phyloP scores from a whole-genome alignment of 140 eudicot species.

The Oenanthe javanica region DNA sequence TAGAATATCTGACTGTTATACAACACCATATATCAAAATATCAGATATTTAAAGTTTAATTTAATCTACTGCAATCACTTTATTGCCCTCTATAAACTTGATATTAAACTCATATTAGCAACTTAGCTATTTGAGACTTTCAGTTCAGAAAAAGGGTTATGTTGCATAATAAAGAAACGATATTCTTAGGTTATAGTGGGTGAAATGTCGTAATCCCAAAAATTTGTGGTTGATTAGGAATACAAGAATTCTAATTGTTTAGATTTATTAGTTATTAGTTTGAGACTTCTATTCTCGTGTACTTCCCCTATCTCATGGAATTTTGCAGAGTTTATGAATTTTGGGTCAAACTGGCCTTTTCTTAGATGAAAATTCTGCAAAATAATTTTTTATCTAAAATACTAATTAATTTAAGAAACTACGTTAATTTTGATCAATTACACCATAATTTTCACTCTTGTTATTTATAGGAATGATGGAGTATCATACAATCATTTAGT shows the following conservation, averaged over 20 bases:
- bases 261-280: not conserved
- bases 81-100: not conserved
- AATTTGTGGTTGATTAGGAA: not conserved
- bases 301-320: too few relatives aligned
- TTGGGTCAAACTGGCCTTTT: too few relatives aligned
- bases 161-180: not conserved
- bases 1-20: constrained; percentile 80
- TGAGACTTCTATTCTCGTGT: not conserved
- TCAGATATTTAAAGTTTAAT: constrained; percentile 7
- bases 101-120: not conserved
- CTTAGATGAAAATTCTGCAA: too few relatives aligned
- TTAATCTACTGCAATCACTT: not conserved
- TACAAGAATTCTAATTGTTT: not conserved
- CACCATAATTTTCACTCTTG: too few relatives aligned
- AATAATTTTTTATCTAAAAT: too few relatives aligned
- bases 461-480: too few relatives aligned
- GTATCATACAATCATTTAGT: too few relatives aligned
- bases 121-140: not conserved
- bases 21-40: constrained; percentile 17
- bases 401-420: too few relatives aligned
- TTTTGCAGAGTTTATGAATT: too few relatives aligned
- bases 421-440: too few relatives aligned
- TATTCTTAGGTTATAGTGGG: not conserved
- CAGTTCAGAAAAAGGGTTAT: not conserved
- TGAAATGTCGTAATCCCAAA: not conserved